Evolutionary conservation across 2,329 filamentous ascomycete species (phyloP).

Genomic region (Cyphellophora attinorum): DNA sequence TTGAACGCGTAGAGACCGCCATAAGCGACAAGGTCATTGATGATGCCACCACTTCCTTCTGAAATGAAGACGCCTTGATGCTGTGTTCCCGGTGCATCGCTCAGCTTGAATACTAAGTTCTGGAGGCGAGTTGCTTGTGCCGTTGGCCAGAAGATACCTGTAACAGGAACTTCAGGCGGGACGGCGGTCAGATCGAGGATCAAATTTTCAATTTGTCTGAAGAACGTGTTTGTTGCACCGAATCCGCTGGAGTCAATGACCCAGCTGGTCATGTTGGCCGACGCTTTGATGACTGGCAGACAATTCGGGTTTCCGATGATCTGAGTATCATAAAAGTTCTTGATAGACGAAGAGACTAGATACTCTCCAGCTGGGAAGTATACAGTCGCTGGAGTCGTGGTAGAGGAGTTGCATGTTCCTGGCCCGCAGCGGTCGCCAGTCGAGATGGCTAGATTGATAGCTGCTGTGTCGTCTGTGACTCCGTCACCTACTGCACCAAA

Average conservation of each 20-base stretch:
- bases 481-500: conserved; percentile 53
- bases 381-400: conserved; percentile 45
- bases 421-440: conserved; percentile 36
- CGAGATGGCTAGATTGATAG: conserved; percentile 42
- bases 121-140: conserved; percentile 51
- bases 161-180: conserved; percentile 20
- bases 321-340: conserved; percentile 55
- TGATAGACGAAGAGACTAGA: conserved; percentile 32
- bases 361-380: conserved; percentile 53
- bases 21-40: conserved; percentile 49
- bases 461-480: conserved; percentile 46
- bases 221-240: conserved; percentile 52
- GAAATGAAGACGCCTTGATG: conserved; percentile 53
- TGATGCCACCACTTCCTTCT: conserved; percentile 45
- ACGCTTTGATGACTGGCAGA: conserved; percentile 46
- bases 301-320: conserved; percentile 51
- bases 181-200: conserved; percentile 46
- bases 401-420: conserved; percentile 29
- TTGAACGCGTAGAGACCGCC: conserved; percentile 52
- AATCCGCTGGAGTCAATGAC: conserved; percentile 40
- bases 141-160: conserved; percentile 44
- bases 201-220: conserved; percentile 56
- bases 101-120: conserved; percentile 53
- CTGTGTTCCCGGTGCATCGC: conserved; percentile 30
- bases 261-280: conserved; percentile 43